These are phyloP conservation scores for Fusarium bactridioides DNA, from an alignment of 2,329 filamentous ascomycete species.

Conservation along the genomic window DNA sequence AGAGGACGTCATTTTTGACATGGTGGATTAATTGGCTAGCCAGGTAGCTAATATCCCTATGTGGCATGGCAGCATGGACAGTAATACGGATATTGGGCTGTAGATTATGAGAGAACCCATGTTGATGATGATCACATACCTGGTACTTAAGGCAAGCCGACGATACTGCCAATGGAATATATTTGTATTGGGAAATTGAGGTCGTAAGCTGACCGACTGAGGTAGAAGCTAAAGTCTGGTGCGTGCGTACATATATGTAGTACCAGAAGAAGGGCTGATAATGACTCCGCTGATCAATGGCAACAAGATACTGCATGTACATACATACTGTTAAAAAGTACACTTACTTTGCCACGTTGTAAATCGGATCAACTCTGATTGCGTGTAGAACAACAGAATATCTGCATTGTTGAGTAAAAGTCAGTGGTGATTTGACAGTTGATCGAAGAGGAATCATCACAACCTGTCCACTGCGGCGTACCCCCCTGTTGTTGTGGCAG, in stretches of 20 bases:
- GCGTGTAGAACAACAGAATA: not conserved
- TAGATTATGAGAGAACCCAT: not conserved
- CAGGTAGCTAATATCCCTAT: not conserved
- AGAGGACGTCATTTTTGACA: constrained; percentile 20
- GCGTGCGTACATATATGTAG: not conserved
- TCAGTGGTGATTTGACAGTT: constrained; percentile 12
- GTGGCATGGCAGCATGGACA: not conserved
- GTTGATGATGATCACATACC: not conserved
- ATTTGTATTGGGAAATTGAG: not conserved
- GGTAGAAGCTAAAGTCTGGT: not conserved
- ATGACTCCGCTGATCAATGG: not conserved
- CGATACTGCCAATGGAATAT: not conserved
- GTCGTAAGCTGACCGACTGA: not conserved
- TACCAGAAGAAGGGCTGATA: not conserved
- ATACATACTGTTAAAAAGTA: not conserved
- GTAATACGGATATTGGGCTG: not conserved
- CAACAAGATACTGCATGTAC: not conserved
- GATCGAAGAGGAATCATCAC: constrained; percentile 18
- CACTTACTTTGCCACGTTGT: constrained; percentile 11
- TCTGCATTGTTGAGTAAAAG: not conserved
- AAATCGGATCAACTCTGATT: not conserved
- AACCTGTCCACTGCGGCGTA: constrained; percentile 9
- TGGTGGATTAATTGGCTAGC: constrained; percentile 1
- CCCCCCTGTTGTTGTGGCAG: not conserved
- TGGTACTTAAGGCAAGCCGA: not conserved